Conservation (phyloP, 2,329 filamentous ascomycete species). For the Paracorniculantispora psalliotae region DNA sequence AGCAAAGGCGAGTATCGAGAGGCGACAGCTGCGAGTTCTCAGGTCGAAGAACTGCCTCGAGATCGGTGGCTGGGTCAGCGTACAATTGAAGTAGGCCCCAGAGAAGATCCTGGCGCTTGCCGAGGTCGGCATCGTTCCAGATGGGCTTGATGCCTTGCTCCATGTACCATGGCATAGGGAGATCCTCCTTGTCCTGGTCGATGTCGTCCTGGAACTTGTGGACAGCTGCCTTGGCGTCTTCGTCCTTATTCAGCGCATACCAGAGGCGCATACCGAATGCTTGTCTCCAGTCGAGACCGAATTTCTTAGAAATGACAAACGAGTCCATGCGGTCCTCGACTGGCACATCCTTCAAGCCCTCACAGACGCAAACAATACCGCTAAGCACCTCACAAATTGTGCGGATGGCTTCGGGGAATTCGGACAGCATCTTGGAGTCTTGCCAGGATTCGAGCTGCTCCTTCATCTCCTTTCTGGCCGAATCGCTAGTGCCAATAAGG, state of each 20-base stretch:
- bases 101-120: constrained; percentile 67
- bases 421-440: constrained; percentile 74
- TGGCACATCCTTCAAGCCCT: constrained; percentile 67
- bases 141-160: constrained; percentile 53
- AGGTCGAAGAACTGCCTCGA: constrained; percentile 70
- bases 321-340: constrained; percentile 75
- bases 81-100: constrained; percentile 86
- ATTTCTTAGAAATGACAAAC: constrained; percentile 78
- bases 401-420: constrained; percentile 78
- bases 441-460: constrained; percentile 82
- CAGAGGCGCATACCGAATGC: constrained; percentile 87
- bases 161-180: constrained; percentile 67
- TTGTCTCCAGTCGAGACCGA: constrained; percentile 87
- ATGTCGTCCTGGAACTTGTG: constrained; percentile 69
- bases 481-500: constrained; percentile 69
- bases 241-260: constrained; percentile 71
- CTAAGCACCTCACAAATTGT: constrained; percentile 85
- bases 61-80: constrained; percentile 49
- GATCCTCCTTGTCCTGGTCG: constrained; percentile 62
- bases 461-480: constrained; percentile 67
- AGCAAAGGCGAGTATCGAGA: constrained; percentile 70
- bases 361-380: constrained; percentile 79
- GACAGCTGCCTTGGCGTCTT: constrained; percentile 64
- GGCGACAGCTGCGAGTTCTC: constrained; percentile 72
- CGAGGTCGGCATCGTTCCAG: constrained; percentile 56